phyloP scores from a whole-genome alignment of 2,329 filamentous ascomycete species.

The Aspergillus floridensis region DNA sequence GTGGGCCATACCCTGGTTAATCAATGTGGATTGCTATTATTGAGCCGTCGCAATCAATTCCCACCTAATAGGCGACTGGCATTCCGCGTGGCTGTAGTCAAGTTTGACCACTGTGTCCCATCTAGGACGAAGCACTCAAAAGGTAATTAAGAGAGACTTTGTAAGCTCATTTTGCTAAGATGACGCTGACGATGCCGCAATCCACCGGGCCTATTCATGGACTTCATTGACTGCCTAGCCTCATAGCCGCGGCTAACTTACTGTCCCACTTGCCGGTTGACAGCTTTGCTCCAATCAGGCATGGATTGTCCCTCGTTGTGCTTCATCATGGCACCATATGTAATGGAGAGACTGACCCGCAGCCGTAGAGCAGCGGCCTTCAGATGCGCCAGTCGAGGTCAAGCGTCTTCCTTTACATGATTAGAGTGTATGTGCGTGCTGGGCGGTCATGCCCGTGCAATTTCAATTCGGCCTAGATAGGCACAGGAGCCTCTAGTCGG shows the following conservation, averaged over 20 bases:
- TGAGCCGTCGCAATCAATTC: background rate
- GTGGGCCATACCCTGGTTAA: background rate
- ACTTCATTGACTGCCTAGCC: background rate
- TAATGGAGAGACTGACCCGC: background rate
- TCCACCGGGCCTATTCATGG: background rate
- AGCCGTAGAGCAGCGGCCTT: background rate
- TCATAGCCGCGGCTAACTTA: background rate
- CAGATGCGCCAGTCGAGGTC: background rate
- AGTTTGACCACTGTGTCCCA: background rate
- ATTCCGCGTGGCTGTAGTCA: background rate
- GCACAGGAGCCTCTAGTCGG: background rate
- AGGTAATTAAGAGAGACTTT: background rate
- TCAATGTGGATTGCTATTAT: background rate
- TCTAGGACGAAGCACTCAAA: background rate
- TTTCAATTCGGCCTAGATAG: background rate
- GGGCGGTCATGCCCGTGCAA: conserved; percentile 1
- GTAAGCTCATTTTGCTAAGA: background rate
- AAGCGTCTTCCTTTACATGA: background rate
- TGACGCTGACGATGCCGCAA: no score
- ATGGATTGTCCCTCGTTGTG: background rate
- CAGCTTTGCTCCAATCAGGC: background rate
- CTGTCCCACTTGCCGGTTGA: background rate
- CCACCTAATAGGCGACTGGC: background rate
- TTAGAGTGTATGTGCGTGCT: background rate
- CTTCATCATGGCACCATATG: background rate